Percentiles rank a stretch among this genome's conserved stretches.
phyloP scores from a whole-genome alignment of 768 basidiomycete species.

The Pilatotrama ljubarskyi region DNA sequence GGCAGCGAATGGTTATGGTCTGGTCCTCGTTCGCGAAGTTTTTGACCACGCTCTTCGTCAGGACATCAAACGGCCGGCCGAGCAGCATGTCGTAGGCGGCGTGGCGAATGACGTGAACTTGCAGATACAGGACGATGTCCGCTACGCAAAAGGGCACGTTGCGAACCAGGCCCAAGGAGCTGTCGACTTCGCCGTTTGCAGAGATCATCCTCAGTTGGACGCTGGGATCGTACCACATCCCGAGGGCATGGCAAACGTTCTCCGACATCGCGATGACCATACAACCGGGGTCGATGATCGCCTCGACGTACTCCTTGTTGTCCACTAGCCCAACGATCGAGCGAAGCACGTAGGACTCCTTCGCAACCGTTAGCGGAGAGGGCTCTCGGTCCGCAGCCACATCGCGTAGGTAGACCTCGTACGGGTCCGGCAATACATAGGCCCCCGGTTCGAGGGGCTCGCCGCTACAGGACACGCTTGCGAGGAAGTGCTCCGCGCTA shows the following conservation, averaged over 20 bases:
- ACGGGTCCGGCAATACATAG: slow-evolving; percentile 5
- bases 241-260: slow-evolving; percentile 10
- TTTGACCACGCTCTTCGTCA: slow-evolving; percentile 7
- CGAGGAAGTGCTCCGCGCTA: too few relatives aligned
- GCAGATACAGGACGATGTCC: slow-evolving; percentile 2
- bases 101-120: slow-evolving; percentile 5
- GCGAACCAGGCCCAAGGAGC: slow-evolving; percentile 13
- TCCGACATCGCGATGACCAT: slow-evolving; percentile 20
- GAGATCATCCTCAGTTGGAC: slow-evolving; percentile 8
- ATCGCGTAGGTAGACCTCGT: slow-evolving; percentile 5
- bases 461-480: too few relatives aligned
- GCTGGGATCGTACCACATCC: slow-evolving; percentile 4
- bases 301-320: slow-evolving; percentile 14
- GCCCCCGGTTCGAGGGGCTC: background rate
- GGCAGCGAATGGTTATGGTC: slow-evolving; percentile 10
- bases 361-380: background rate
- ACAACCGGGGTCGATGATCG: slow-evolving; percentile 18
- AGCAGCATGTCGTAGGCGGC: slow-evolving; percentile 11
- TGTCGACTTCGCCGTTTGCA: slow-evolving; percentile 3
- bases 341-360: slow-evolving; percentile 13
- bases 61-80: slow-evolving; percentile 8
- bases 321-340: slow-evolving; percentile 14
- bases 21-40: slow-evolving; percentile 7
- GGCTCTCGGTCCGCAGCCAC: background rate
- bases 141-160: slow-evolving; percentile 1